Evolutionary conservation across 2,329 filamentous ascomycete species (phyloP), one percentile per base, ranked within the genome.

Genomic region (Mycosphaerelloides madeirae): DNA sequence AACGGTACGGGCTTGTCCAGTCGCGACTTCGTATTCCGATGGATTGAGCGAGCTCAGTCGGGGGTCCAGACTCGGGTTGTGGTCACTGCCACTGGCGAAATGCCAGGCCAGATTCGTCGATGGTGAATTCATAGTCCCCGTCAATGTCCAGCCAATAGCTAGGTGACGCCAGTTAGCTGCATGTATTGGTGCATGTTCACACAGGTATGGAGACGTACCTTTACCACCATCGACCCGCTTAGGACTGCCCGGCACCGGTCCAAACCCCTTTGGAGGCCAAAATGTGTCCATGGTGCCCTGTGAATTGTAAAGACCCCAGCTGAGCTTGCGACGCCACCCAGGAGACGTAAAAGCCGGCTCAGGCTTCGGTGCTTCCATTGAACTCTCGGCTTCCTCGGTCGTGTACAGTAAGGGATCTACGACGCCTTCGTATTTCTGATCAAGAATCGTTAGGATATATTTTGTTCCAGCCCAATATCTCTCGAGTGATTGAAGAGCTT

Each of bases 351-450:
- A 74, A 1, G 71, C 66, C 9, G 71, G 73, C 29, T 74, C 69
- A 6, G 64, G 61, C 13, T 65, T 66, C 19, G 70, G 75, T 19
- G 73, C 67, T 53, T 84, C 76, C 31, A 73, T 78, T 3, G 80
- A 80, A 59, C 80, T 83, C 61, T 88, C 86, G 65, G 86, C 87
- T 63, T 95, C 88, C 61, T 94, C 87, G 12, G 68, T 68, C 0
- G 77, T 80, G 52, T 81, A 82, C 8, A 82, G 61, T 12, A 81
- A 63, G 2, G 79, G 88, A 58, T 95, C 87, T 66, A 84, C 86
- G 29, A 91, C 87, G 1, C 88, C 88, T 62, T 91, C 88, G 12
- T 87, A 82, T 63, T 93, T 93, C 56, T 94, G 88, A 56, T 94
- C 87, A 9, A 95, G 70, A 0, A 88, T 87, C 0, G 86, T 91